Percentiles rank a stretch among this genome's conserved stretches.
These are phyloP conservation scores for Gleditsia sinensis DNA, from an alignment of 306 rosid genomes.

Conservation along the genomic window DNA sequence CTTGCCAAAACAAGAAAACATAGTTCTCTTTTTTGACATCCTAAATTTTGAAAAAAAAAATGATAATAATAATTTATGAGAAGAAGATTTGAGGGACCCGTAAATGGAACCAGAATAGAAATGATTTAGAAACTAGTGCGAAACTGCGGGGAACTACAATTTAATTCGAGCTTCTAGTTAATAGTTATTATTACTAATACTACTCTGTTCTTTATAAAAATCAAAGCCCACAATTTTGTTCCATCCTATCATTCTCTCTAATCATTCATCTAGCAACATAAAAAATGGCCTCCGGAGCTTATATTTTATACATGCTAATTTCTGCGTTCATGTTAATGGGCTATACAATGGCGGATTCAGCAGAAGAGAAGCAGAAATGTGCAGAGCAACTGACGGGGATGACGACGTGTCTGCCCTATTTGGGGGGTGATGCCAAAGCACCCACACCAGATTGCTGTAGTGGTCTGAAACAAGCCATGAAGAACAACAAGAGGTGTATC, in stretches of 20 bases:
- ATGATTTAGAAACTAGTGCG: not conserved
- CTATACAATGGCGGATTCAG: slow-evolving; percentile 38
- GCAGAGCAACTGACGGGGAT: slow-evolving; percentile 46
- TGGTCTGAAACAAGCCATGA: slow-evolving; percentile 57
- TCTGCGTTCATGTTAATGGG: slow-evolving; percentile 4
- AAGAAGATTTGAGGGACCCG: no score
- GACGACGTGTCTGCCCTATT: slow-evolving; percentile 63
- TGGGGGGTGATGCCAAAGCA: slow-evolving; percentile 56
- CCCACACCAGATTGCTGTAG: slow-evolving; percentile 69
- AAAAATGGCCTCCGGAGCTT: not conserved
- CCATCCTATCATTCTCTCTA: not conserved
- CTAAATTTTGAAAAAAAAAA: no score
- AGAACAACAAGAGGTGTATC: slow-evolving; percentile 57
- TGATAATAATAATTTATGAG: no score
- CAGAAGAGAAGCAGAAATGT: slow-evolving; percentile 52
- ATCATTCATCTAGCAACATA: not conserved
- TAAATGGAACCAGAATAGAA: no score
- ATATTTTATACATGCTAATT: not conserved
- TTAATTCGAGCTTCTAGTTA: no score
- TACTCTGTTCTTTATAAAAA: not conserved
- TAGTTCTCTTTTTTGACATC: no score
- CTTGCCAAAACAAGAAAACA: no score
- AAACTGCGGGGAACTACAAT: no score
- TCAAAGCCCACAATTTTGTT: not conserved
- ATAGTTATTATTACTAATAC: not conserved